phyloP scores from a whole-genome alignment of 108 stramenopile species.

The Cyclotella atomus region DNA sequence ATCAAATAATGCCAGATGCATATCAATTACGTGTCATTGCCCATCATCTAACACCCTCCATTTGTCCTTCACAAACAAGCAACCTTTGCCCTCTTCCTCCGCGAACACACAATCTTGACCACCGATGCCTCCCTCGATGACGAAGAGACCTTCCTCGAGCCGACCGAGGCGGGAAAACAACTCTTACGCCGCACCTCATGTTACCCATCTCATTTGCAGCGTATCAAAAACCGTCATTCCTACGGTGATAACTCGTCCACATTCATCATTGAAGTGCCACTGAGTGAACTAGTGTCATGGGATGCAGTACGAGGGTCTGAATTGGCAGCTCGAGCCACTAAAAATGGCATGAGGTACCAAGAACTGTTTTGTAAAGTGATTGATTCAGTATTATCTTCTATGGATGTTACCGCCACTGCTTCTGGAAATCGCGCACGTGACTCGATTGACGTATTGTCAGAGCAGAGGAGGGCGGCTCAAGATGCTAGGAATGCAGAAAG shows the following conservation, averaged over 20 bases:
- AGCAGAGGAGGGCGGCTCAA: conserved; percentile 69
- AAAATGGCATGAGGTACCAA: conserved; percentile 77
- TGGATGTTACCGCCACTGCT: conserved; percentile 12
- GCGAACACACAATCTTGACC: conserved; percentile 69
- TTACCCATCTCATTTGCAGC: conserved; percentile 73
- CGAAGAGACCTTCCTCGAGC: conserved; percentile 64
- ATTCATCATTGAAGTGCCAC: conserved; percentile 79
- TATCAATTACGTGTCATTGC: neutral
- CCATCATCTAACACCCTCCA: neutral
- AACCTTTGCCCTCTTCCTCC: conserved; percentile 65
- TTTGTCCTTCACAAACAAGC: neutral
- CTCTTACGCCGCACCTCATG: conserved; percentile 64
- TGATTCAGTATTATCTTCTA: conserved; percentile 57
- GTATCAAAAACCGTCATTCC: conserved; percentile 69
- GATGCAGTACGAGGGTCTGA: conserved; percentile 67
- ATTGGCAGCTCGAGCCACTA: conserved; percentile 64
- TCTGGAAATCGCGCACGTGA: conserved; percentile 49
- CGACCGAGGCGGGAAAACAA: conserved; percentile 51
- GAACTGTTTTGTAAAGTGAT: conserved; percentile 73
- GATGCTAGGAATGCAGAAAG: conserved; percentile 22
- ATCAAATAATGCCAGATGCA: neutral
- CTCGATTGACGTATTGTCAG: conserved; percentile 78
- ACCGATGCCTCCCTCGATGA: conserved; percentile 42
- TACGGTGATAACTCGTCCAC: conserved; percentile 39
- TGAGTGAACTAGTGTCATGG: conserved; percentile 72